These are phyloP conservation scores for Ophiostoma montium DNA, from an alignment of 2,329 filamentous ascomycete genomes.

Conservation along the genomic window DNA sequence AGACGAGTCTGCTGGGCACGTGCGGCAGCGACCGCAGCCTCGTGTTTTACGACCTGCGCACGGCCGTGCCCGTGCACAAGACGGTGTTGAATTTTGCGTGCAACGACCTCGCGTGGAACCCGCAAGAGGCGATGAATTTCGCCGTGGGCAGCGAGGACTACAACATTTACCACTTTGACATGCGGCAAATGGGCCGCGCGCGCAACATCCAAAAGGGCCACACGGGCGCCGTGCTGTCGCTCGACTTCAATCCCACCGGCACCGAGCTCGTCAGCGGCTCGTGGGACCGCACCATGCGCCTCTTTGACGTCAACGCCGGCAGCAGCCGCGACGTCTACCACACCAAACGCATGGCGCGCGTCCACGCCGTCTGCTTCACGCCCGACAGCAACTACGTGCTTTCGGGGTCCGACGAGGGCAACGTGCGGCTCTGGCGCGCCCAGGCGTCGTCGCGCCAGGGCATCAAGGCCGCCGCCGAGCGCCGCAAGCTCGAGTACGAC, in stretches of 20 bases:
- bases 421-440: slow-evolving; percentile 72
- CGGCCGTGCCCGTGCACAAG: slow-evolving; percentile 68
- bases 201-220: slow-evolving; percentile 16
- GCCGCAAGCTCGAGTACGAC: slow-evolving; percentile 85
- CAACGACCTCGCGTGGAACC: slow-evolving; percentile 84
- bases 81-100: slow-evolving; percentile 68
- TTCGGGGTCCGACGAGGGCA: slow-evolving; percentile 86
- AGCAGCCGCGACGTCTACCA: slow-evolving; percentile 91
- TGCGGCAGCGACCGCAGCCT: slow-evolving; percentile 74
- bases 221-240: slow-evolving; percentile 73
- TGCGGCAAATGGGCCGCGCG: slow-evolving; percentile 36
- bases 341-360: slow-evolving; percentile 94
- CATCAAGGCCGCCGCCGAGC: slow-evolving; percentile 70
- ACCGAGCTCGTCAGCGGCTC: slow-evolving; percentile 85
- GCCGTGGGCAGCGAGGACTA: slow-evolving; percentile 90
- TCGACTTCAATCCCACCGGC: slow-evolving; percentile 88
- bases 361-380: slow-evolving; percentile 41
- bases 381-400: slow-evolving; percentile 83
- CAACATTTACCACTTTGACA: slow-evolving; percentile 86
- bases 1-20: slow-evolving; percentile 81
- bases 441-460: slow-evolving; percentile 73
- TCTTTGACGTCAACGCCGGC: slow-evolving; percentile 69
- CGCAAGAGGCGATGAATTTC: slow-evolving; percentile 58
- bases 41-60: slow-evolving; percentile 84
- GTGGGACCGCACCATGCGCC: slow-evolving; percentile 74